Evolutionary conservation across 139 green algal species (phyloP).

Genomic region (Zygnema circumcarinatum): DNA sequence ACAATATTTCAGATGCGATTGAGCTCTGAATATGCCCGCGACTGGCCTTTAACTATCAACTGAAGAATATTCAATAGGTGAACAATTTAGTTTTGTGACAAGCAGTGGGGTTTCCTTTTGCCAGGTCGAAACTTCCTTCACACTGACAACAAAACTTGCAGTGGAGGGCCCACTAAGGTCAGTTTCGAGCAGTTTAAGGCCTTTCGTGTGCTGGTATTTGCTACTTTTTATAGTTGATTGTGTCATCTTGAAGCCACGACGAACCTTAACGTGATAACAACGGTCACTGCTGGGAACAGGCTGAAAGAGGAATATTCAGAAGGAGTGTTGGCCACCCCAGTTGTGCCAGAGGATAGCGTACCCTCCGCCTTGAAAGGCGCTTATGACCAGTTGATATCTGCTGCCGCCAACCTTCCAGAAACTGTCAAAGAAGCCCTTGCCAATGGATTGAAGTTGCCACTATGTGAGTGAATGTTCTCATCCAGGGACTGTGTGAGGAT

Average conservation of each 20-base stretch:
- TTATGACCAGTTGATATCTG: slow-evolving; percentile 37
- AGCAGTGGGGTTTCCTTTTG: slow-evolving; percentile 1
- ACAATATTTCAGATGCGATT: too few species aligned
- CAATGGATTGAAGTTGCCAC: slow-evolving; percentile 39
- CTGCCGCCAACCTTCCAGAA: slow-evolving; percentile 24
- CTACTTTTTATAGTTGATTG: too few species aligned
- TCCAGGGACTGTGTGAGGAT: too few species aligned
- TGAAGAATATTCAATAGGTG: too few species aligned
- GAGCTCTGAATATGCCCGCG: too few species aligned
- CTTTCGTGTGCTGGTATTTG: too few species aligned
- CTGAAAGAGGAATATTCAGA: slow-evolving; percentile 55
- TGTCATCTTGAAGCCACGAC: too few species aligned
- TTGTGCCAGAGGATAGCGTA: slow-evolving; percentile 37
- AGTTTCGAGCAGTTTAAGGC: too few species aligned
- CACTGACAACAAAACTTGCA: slow-evolving; percentile 26
- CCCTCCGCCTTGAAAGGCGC: slow-evolving; percentile 24
- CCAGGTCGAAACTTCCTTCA: slow-evolving; percentile 31
- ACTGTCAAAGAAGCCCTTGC: slow-evolving; percentile 24
- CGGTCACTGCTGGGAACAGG: too few species aligned
- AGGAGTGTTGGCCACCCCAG: slow-evolving; percentile 35
- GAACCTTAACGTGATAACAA: too few species aligned
- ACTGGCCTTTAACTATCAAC: too few species aligned
- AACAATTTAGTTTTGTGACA: too few species aligned
- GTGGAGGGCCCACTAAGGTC: slow-evolving; percentile 33
- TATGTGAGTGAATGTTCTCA: slow-evolving; percentile 36